phyloP scores from a whole-genome alignment of 2,329 filamentous ascomycete genomes.

The Hymenoscyphus infarciens region DNA sequence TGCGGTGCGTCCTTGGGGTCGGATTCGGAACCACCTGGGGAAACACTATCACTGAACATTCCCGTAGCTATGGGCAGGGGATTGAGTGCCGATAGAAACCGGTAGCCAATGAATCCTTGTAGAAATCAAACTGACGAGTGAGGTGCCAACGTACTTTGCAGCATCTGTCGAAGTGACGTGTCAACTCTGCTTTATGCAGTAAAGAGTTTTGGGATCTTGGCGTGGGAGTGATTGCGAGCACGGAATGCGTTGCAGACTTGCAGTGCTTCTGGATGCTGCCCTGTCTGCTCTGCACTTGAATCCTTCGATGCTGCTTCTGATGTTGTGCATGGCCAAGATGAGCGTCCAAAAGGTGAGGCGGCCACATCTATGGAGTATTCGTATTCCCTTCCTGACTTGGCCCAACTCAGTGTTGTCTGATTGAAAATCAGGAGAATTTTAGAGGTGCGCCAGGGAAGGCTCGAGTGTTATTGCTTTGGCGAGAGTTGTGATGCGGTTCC shows the following conservation, averaged over 20 bases:
- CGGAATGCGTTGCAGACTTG: too few relatives aligned
- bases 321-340: background rate
- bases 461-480: background rate
- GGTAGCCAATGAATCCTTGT: background rate
- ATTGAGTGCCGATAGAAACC: background rate
- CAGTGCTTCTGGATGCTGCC: too few relatives aligned
- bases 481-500: background rate
- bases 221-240: background rate
- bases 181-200: background rate
- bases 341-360: background rate
- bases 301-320: background rate
- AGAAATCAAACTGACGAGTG: background rate
- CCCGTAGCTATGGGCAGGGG: background rate
- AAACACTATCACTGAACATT: background rate
- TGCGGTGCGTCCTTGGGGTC: background rate
- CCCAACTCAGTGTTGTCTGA: background rate
- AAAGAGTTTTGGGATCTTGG: conserved; percentile 1
- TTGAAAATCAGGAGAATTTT: background rate
- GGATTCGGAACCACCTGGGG: background rate
- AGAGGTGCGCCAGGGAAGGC: too few relatives aligned
- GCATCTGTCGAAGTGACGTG: background rate
- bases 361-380: background rate
- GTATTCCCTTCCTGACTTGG: background rate
- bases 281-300: too few relatives aligned
- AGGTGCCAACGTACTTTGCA: background rate